Percentiles rank a stretch among this genome's conserved stretches.
These are phyloP conservation scores for Ophiostoma australiae DNA, from an alignment of 2,329 filamentous ascomycete species.

Conservation along the genomic window DNA sequence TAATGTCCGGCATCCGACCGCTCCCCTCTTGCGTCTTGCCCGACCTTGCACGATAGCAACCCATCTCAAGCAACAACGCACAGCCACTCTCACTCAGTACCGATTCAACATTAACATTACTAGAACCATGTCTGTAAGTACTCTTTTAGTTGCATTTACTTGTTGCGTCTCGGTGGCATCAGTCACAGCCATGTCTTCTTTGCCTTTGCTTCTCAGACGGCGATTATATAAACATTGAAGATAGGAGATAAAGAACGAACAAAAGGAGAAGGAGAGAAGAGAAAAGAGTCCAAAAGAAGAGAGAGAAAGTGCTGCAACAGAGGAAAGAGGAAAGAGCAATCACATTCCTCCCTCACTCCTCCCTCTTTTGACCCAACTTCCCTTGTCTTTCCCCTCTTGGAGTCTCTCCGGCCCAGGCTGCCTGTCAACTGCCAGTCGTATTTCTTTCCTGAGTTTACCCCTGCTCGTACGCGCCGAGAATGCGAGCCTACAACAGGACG, in stretches of 20 bases:
- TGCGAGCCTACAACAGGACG: background rate
- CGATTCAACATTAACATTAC: too few relatives aligned
- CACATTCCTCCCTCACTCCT: background rate
- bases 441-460: background rate
- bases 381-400: background rate
- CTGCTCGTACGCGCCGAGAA: conserved; percentile 1
- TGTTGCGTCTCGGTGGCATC: background rate
- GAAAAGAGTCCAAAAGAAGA: background rate
- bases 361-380: background rate
- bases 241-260: background rate
- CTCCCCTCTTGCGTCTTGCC: conserved; percentile 11
- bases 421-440: background rate
- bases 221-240: background rate
- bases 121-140: conserved; percentile 12
- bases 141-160: background rate
- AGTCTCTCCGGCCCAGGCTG: background rate
- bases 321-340: background rate
- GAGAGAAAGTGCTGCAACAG: background rate
- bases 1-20: conserved; percentile 15
- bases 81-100: background rate
- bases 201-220: background rate
- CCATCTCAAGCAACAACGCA: background rate
- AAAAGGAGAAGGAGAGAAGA: background rate
- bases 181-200: background rate
- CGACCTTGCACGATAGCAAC: background rate